Percentiles rank a stretch among this genome's conserved stretches.
Conservation (phyloP, 2,329 filamentous ascomycete species). For the Penicillium sp. region DNA sequence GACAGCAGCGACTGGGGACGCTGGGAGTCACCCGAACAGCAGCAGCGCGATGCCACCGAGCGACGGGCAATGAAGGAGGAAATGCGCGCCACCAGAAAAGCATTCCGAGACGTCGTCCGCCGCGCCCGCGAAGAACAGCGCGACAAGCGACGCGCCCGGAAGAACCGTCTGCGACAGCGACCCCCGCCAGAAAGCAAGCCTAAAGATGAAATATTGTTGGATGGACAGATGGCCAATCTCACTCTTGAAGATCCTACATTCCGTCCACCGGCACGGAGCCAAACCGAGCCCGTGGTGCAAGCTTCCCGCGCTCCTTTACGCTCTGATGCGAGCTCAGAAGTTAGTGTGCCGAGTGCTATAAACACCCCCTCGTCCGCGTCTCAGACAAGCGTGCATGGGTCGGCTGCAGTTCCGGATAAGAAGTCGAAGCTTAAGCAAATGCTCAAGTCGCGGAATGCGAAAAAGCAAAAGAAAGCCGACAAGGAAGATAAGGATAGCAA, state of each 20-base stretch:
- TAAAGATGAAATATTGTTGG: slow-evolving; percentile 14
- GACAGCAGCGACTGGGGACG: slow-evolving; percentile 31
- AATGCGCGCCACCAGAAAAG: slow-evolving; percentile 36
- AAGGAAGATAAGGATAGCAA: slow-evolving; percentile 2
- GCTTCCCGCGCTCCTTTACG: background rate
- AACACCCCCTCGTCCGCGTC: slow-evolving; percentile 8
- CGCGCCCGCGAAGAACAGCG: slow-evolving; percentile 39
- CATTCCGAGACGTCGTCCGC: slow-evolving; percentile 35
- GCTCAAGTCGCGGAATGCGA: slow-evolving; percentile 15
- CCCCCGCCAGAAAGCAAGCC: background rate
- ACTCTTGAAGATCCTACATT: background rate
- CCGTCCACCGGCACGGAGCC: background rate
- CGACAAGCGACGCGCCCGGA: slow-evolving; percentile 25
- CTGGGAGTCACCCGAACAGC: slow-evolving; percentile 38
- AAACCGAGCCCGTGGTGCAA: slow-evolving; percentile 1
- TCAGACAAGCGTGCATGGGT: slow-evolving; percentile 10
- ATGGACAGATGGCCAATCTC: slow-evolving; percentile 23
- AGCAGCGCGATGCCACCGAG: slow-evolving; percentile 29
- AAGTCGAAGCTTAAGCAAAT: slow-evolving; percentile 20
- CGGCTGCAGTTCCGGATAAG: slow-evolving; percentile 11
- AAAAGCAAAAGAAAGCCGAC: slow-evolving; percentile 13
- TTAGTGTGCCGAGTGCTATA: slow-evolving; percentile 2
- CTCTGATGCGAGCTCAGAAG: slow-evolving; percentile 11
- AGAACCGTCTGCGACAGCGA: slow-evolving; percentile 23
- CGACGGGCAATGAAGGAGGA: slow-evolving; percentile 37